phyloP scores from a whole-genome alignment of 345 rosid genomes.

The Dovyalis caffra region DNA sequence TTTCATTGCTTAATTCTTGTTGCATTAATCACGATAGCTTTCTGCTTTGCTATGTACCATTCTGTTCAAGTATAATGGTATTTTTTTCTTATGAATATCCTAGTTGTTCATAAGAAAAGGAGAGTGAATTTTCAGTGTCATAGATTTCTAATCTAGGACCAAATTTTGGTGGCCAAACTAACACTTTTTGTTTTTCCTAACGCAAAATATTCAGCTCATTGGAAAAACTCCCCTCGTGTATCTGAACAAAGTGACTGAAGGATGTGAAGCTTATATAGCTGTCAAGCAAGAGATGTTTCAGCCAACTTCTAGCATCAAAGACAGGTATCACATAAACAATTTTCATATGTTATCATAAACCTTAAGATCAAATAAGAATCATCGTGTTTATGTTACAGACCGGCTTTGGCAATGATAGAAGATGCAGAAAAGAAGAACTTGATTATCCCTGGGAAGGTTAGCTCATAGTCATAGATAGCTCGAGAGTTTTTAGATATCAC shows the following conservation, averaged over 20 bases:
- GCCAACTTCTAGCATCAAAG: slow-evolving; percentile 91
- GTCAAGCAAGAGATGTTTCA: slow-evolving; percentile 94
- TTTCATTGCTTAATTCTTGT: no score
- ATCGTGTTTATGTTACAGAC: slow-evolving; percentile 39
- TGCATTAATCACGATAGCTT: neutral
- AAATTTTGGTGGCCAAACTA: neutral
- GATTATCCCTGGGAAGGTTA: slow-evolving; percentile 78
- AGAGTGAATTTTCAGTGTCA: neutral
- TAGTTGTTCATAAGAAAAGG: neutral
- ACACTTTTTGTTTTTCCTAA: neutral
- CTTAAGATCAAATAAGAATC: neutral
- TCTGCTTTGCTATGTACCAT: neutral
- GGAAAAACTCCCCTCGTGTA: slow-evolving; percentile 83
- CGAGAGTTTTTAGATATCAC: neutral
- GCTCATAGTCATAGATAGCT: slow-evolving; percentile 3
- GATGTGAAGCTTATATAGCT: slow-evolving; percentile 85
- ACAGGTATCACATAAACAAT: slow-evolving; percentile 47
- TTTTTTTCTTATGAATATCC: neutral
- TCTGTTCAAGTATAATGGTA: no score
- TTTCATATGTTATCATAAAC: neutral
- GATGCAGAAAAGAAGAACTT: slow-evolving; percentile 80
- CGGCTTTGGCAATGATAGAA: slow-evolving; percentile 75
- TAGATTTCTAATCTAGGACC: neutral
- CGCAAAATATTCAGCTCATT: slow-evolving; percentile 49
- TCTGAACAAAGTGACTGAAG: slow-evolving; percentile 84